Base-by-base conservation (phyloP, 2,329 filamentous ascomycete species). In the Trichoderma oligosporum region DNA sequence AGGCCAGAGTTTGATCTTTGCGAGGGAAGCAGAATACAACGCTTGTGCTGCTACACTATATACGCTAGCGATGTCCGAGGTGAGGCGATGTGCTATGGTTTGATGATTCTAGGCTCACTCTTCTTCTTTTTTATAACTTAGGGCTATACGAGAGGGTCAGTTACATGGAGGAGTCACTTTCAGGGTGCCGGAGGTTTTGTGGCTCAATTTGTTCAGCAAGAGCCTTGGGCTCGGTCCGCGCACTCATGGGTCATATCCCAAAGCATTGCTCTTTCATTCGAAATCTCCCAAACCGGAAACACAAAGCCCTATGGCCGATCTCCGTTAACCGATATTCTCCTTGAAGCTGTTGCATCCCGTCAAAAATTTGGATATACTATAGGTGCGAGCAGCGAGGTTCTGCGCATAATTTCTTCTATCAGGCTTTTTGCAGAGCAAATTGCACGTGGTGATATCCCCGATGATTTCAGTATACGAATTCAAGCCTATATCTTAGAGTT, bases 221-320 rank as follows among this genome's bases (percentile, higher is more conserved):
- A 54, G 27, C 51, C 51, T n/a, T 54, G 51, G 51, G 20, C 4
- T 18, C 51, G 20, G 11, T 54, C 51, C 9, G 35, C 51, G 14
- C 29, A 45, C 39, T 54, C 51, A 44, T 54, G 51, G 51, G 51
- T 54, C n/a, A 54, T 54, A 45, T 54, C 51, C 8, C 39, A 54
- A 16, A 54, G 51, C n/a, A 27, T 54, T 14, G 38, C 51, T 1
- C 51, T 54, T 14, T 54, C 51, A n/a, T 54, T 54, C 3, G 51
- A 54, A 35, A 54, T 54, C 20, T 54, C 51, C 5, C 51, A 54
- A 42, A 54, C 51, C 3, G 51, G 31, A 20, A 54, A 54, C 7
- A 14, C 22, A 4, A 45, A 20, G 12, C 20, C 39, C 9, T 35
- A 27, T 31, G 29, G 39, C 8, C 22, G 27, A 3, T 54, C 51